These are phyloP conservation scores for Synchytrium microbalum DNA, from an alignment of 371 early-diverging fungal species.

Conservation along the genomic window DNA sequence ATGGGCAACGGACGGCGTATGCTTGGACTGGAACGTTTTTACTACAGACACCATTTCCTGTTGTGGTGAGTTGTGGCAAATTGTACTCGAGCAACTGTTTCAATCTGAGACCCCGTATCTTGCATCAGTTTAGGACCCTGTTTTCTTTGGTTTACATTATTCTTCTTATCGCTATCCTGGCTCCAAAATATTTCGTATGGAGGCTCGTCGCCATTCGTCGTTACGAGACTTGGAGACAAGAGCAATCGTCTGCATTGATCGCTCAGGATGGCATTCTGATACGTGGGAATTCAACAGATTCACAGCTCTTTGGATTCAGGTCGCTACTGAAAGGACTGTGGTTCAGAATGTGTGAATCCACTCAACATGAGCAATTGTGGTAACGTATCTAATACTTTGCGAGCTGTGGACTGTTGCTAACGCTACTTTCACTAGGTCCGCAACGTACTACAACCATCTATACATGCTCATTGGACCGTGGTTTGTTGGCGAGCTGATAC, in stretches of 20 bases:
- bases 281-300: neutral
- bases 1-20: no score
- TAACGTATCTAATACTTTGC: constrained; percentile 18
- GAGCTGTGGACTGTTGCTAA: constrained; percentile 19
- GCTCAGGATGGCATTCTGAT: constrained; percentile 6
- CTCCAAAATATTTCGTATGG: constrained; percentile 24
- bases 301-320: neutral
- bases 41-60: neutral
- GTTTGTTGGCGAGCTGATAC: constrained; percentile 49
- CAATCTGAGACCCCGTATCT: neutral
- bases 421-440: constrained; percentile 43
- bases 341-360: neutral
- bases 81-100: neutral
- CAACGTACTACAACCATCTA: constrained; percentile 34
- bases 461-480: constrained; percentile 40
- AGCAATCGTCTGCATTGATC: constrained; percentile 12
- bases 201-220: neutral
- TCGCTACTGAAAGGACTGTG: neutral
- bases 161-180: constrained; percentile 19
- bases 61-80: neutral
- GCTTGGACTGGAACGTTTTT: no score
- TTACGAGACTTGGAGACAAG: constrained; percentile 12
- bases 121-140: constrained; percentile 23
- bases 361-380: constrained; percentile 10
- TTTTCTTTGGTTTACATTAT: constrained; percentile 27